Evolutionary conservation across 2,329 filamentous ascomycete genomes (phyloP), one percentile per base, ranked within the genome.

Genomic region (Colletotrichum acutatum): DNA sequence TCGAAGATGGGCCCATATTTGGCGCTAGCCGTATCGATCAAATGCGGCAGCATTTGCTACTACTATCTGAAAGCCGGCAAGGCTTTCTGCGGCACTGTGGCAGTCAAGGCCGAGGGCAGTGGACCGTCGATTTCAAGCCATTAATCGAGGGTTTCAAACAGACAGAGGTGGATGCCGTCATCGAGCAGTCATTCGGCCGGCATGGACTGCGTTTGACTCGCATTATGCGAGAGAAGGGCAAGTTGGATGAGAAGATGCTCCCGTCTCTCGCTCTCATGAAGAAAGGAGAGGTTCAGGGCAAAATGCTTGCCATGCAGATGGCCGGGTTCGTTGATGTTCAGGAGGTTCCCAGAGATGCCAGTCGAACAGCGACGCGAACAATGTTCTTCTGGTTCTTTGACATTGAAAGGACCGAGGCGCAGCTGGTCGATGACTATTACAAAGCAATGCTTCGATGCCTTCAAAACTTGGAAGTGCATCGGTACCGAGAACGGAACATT

Each of bases 381-480:
- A 89, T 98, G 28, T 98, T 95, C 81, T 90, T 98, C 68, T 98
- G 95, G 92, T 98, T 91, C 86, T 97, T 95, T 82, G 95, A 98
- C 79, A 86, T 89, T 12, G 90, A 95, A 58, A 90, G 93, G 59
- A 92, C 93, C 7, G 86, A 92, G 61, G 87, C 89, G 24, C 89
- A 93, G 74, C 84, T 97, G 1, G 83, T 98, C 12, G 93, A 97
- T 75, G 92, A 94, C 72, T 90, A 93, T 0, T 98, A 98, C 86
- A 97, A 97, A 82, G 90, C 92, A 32, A 98, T 98, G 94, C 89
- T 95, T 19, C 91, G 95, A 69, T 93, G 93, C 75, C 82, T 98
- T 61, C 94, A 98, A 81, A 92, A 95, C 28, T 88, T 97, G 28
- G 90, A 91, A 46, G 90, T 94, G 32, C 94, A 98, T 81, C 90